Percentiles rank a stretch among this genome's conserved stretches.
Evolutionary conservation across 208 protist genomes (phyloP).

Genomic region (Leishmania tropica): DNA sequence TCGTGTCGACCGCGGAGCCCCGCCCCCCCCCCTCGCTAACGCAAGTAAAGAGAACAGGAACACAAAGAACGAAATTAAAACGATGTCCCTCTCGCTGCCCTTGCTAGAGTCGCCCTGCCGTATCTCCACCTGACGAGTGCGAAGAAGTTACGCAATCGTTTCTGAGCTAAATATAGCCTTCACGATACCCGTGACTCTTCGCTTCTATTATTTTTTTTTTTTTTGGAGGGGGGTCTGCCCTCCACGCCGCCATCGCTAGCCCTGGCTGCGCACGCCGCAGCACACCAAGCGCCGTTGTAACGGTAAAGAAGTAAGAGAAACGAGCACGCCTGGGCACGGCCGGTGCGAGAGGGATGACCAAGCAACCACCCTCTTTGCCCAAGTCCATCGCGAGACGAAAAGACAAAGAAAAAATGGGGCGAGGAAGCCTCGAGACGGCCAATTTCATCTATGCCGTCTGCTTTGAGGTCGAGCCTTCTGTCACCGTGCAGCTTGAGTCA

Average conservation of each 20-base stretch:
- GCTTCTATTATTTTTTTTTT: not conserved
- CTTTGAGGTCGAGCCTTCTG: not conserved
- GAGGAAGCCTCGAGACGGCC: not conserved
- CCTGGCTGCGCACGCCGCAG: not conserved
- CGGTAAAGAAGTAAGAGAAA: not conserved
- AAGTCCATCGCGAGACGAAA: not conserved
- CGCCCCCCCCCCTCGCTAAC: not conserved
- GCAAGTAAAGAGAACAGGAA: not conserved
- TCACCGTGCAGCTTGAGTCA: not conserved
- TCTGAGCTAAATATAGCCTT: not conserved
- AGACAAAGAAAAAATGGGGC: not conserved
- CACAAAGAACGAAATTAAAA: not conserved
- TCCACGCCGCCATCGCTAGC: not conserved
- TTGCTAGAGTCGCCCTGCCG: not conserved
- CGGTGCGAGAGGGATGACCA: not conserved
- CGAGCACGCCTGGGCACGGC: not conserved
- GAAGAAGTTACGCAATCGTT: not conserved
- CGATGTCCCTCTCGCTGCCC: not conserved
- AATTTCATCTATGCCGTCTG: not conserved
- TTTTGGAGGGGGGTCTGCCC: too few species aligned
- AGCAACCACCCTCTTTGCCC: not conserved
- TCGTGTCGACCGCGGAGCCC: not conserved
- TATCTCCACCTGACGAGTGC: not conserved
- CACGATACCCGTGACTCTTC: not conserved
- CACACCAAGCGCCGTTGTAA: not conserved